phyloP scores from a whole-genome alignment of 805 yeast species.

The Yarrowia yakushimensis region DNA sequence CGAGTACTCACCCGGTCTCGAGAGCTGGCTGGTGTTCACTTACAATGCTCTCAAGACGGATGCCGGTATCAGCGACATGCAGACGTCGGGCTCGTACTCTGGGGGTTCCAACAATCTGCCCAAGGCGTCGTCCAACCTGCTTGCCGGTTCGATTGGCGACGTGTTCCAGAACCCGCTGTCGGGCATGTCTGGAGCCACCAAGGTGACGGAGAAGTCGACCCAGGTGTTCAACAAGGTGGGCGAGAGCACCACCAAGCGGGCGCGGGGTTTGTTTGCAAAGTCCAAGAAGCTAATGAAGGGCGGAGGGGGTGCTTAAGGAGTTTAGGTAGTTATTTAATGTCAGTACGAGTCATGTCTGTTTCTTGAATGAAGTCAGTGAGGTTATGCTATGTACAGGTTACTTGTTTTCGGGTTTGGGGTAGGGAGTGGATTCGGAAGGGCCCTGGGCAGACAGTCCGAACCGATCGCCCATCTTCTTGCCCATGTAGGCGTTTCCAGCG shows the following conservation, averaged over 20 bases:
- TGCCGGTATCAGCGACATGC: conserved; percentile 21
- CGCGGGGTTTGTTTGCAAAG: conserved; percentile 38
- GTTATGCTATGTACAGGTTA: not conserved
- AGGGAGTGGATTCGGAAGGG: not conserved
- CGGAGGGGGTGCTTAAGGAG: too few relatives aligned
- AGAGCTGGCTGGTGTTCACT: conserved; percentile 35
- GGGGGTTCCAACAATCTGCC: conserved; percentile 27
- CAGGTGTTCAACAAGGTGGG: conserved; percentile 34
- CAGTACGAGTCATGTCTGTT: too few relatives aligned
- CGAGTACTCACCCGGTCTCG: conserved; percentile 38
- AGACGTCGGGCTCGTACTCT: conserved; percentile 30
- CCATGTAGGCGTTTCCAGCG: conserved; percentile 39
- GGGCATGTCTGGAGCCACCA: conserved; percentile 20
- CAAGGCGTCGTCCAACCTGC: conserved; percentile 24
- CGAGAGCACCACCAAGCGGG: conserved; percentile 37
- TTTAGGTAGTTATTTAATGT: not conserved
- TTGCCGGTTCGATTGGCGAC: conserved; percentile 18
- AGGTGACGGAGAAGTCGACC: conserved; percentile 25
- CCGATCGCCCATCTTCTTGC: conserved; percentile 26
- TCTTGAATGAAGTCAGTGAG: too few relatives aligned
- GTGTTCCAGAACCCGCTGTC: conserved; percentile 30
- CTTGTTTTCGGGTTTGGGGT: conserved; percentile 14
- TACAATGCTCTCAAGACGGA: conserved; percentile 19
- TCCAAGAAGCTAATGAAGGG: conserved; percentile 33
- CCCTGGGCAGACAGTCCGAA: conserved; percentile 19